Conservation (phyloP, 139 green algal genomes). For the Monoraphidium neglectum region DNA sequence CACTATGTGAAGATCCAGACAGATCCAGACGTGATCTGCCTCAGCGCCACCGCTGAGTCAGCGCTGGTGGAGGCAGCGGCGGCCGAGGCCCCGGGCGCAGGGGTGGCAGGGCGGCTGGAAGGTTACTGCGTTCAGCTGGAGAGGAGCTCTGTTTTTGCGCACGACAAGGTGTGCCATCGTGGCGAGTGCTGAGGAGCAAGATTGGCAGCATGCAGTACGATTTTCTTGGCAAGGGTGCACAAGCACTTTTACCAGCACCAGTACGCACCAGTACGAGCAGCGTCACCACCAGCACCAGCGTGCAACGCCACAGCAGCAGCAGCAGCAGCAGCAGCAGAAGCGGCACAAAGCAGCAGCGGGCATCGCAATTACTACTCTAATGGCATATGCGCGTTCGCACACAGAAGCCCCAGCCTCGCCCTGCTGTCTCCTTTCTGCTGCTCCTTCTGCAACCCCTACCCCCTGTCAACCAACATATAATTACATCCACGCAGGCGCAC, state of each 20-base stretch:
- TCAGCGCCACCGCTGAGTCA: slow-evolving; percentile 47
- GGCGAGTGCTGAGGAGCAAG: neutral
- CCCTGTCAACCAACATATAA: too few species aligned
- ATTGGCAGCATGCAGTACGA: neutral
- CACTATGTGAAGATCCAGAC: slow-evolving; percentile 66
- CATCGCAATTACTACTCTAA: too few species aligned
- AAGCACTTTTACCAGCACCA: neutral
- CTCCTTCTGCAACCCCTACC: too few species aligned
- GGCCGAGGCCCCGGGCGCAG: neutral
- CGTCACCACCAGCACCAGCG: too few species aligned
- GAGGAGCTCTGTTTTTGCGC: slow-evolving; percentile 19
- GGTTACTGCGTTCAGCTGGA: slow-evolving; percentile 18
- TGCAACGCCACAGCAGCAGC: too few species aligned
- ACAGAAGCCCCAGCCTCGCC: too few species aligned
- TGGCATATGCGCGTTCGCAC: too few species aligned
- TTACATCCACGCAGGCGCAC: too few species aligned
- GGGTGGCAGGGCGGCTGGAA: neutral
- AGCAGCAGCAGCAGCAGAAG: too few species aligned
- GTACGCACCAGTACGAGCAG: too few species aligned
- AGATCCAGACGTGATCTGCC: slow-evolving; percentile 49
- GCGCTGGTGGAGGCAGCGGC: slow-evolving; percentile 37
- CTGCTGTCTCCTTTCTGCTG: too few species aligned
- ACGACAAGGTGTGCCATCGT: slow-evolving; percentile 24
- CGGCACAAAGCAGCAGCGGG: too few species aligned
- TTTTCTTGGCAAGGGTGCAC: neutral